Evolutionary conservation across 2,329 filamentous ascomycete species (phyloP), one percentile per base, ranked within the genome.

Genomic region (Coccinonectria pachysandricola): DNA sequence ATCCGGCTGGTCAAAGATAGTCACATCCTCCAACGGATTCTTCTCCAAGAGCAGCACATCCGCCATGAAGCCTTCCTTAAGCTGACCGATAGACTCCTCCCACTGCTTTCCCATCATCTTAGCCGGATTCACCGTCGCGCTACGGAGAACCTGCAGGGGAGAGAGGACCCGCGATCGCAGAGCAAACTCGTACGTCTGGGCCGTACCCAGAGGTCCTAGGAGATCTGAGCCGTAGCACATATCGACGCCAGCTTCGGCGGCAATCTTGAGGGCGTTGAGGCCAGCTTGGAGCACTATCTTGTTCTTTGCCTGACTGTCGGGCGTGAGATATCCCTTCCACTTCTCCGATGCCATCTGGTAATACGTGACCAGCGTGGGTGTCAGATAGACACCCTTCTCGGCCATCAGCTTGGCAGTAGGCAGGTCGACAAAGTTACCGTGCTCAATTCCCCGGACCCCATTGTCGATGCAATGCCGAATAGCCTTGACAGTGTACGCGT

Each of bases 21-120:
- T 54, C 12, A 72, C 59, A 40, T 73, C 60, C n/a, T 70, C 59
- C 29, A 74, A 42, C 1, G 68, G 69, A 38, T 71, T 71, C 25
- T 43, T 41, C 21, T 60, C 60, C 23, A 71, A 38, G 3, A 73
- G 48, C 13, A 73, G 35, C 24, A 74, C 26, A 43, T 74, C 70
- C 0, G 68, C 68, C 1, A 50, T 43, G 31, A 62, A 70, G 0
- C 65, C 66, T 12, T 55, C 50, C 32, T 57, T 59, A 3, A 74
- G 43, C 35, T 67, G 59, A 0, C 68, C 70, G 10, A 73, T 42
- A 12, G 48, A 48, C 2, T 56, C 41, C 17, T 63, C 60, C n/a
- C n/a, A n/a, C n/a, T n/a, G n/a, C 33, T 59, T 52, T 11, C 58
- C 43, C 24, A 71, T 37, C 52, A 69, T 59, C 28, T 50, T 52